A percentile compares a stretch with the other conserved stretches of the same genome.
Evolutionary conservation across 768 basidiomycete genomes (phyloP).

Genomic region (Lactarius psammicola): DNA sequence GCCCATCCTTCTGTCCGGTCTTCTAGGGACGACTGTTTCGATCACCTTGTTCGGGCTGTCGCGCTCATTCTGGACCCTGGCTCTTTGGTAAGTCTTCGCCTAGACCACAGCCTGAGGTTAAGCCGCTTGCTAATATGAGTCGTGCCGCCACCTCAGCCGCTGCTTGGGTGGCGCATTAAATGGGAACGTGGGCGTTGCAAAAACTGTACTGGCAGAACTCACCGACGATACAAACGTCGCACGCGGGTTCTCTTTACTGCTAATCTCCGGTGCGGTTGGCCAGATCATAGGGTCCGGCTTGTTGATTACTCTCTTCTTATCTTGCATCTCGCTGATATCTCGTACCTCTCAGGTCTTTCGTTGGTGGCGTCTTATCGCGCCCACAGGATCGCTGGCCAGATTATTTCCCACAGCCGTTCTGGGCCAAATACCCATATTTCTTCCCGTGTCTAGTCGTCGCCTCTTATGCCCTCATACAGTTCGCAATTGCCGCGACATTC

Average conservation of each 20-base stretch:
- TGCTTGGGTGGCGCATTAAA: not conserved
- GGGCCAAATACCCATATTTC: no score
- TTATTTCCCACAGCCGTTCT: no score
- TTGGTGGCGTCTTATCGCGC: slow-evolving; percentile 27
- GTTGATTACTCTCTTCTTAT: not conserved
- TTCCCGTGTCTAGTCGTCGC: no score
- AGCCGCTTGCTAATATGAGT: not conserved
- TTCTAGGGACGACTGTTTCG: slow-evolving; percentile 36
- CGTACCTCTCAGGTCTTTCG: slow-evolving; percentile 1
- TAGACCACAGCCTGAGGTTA: not conserved
- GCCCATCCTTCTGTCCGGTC: slow-evolving; percentile 41
- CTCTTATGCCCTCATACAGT: no score
- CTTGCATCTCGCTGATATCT: not conserved
- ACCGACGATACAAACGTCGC: slow-evolving; percentile 59
- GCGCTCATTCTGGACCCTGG: slow-evolving; percentile 35
- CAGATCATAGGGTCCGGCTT: not conserved
- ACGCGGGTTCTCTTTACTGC: slow-evolving; percentile 39
- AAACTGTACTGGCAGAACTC: slow-evolving; percentile 57
- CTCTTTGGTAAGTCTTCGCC: slow-evolving; percentile 25
- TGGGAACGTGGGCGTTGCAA: slow-evolving; percentile 49
- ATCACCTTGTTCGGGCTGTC: slow-evolving; percentile 39
- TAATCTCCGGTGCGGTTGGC: slow-evolving; percentile 26
- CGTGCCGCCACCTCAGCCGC: not conserved
- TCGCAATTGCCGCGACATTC: not conserved
- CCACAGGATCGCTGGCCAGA: slow-evolving; percentile 25